phyloP scores from a whole-genome alignment of 768 basidiomycete species.

The Pilatotrama ljubarskyi region DNA sequence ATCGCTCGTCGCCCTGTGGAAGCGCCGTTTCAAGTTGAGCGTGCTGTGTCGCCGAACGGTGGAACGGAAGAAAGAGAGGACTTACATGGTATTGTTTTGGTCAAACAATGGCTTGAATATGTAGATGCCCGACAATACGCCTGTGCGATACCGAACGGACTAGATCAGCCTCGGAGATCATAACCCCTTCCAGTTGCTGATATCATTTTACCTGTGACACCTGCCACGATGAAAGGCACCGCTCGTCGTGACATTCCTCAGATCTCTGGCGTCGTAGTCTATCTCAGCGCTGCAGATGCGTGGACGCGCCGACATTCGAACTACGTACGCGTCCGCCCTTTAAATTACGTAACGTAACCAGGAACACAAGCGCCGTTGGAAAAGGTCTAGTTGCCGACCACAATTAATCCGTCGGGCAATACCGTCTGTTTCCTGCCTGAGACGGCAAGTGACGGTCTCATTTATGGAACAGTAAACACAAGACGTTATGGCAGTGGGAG shows the following conservation, averaged over 20 bases:
- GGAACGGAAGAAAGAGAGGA: neutral
- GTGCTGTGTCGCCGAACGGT: neutral
- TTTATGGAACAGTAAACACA: no score
- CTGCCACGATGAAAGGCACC: slow-evolving; percentile 56
- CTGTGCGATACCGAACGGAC: slow-evolving; percentile 34
- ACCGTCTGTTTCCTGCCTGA: no score
- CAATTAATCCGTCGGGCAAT: no score
- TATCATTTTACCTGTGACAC: slow-evolving; percentile 49
- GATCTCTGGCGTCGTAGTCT: slow-evolving; percentile 12
- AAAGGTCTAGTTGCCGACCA: no score
- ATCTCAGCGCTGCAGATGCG: slow-evolving; percentile 10
- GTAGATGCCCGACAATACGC: slow-evolving; percentile 62
- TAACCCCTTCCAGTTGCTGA: neutral
- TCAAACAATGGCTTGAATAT: slow-evolving; percentile 58
- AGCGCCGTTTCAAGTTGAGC: slow-evolving; percentile 7
- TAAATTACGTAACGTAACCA: neutral
- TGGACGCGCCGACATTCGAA: neutral
- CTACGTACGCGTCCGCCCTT: no score
- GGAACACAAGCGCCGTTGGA: no score
- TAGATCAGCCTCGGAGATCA: slow-evolving; percentile 10
- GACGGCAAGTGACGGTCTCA: no score
- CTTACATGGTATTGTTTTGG: slow-evolving; percentile 10
- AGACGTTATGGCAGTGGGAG: neutral
- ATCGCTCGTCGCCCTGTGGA: neutral
- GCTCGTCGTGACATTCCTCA: slow-evolving; percentile 39